phyloP scores from a whole-genome alignment of 2,329 filamentous ascomycete species.

The Cyclaneusma minus region DNA sequence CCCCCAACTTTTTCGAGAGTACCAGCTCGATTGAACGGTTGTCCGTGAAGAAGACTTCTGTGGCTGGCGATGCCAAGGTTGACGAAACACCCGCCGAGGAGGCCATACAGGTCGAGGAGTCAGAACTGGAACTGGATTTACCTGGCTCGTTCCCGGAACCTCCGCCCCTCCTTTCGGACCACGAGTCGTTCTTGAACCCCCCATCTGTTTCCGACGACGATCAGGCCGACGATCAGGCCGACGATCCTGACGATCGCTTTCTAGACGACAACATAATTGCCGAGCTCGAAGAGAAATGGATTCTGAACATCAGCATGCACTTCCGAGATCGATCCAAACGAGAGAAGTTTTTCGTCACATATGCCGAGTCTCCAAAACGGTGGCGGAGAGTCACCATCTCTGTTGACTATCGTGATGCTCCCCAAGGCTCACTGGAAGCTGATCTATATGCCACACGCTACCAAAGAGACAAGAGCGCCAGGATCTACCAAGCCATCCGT shows the following conservation, averaged over 20 bases:
- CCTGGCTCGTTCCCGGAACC: too few species aligned
- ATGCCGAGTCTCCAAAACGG: conserved; percentile 59
- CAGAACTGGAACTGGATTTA: too few species aligned
- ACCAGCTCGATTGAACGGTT: too few species aligned
- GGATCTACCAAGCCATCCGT: conserved; percentile 88
- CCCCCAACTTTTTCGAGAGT: conserved; percentile 16
- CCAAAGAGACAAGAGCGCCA: conserved; percentile 81
- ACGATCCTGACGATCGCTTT: neutral
- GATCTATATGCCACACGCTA: conserved; percentile 65
- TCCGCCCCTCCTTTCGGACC: too few species aligned
- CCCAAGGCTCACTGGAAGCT: conserved; percentile 67
- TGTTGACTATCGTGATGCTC: conserved; percentile 74
- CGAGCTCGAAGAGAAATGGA: conserved; percentile 82
- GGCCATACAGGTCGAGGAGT: too few species aligned
- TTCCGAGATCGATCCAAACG: conserved; percentile 84
- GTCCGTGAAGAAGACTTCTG: too few species aligned
- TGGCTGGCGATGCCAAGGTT: conserved; percentile 1
- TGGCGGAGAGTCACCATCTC: conserved; percentile 90
- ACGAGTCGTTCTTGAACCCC: too few species aligned
- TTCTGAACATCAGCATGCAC: conserved; percentile 95
- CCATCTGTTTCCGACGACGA: conserved; percentile 15
- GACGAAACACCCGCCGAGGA: too few species aligned
- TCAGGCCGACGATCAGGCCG: too few species aligned
- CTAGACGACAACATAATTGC: conserved; percentile 54
- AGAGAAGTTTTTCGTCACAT: conserved; percentile 97